Conservation (phyloP, 371 early-diverging fungal genomes). For the Rhizopus sp. region DNA sequence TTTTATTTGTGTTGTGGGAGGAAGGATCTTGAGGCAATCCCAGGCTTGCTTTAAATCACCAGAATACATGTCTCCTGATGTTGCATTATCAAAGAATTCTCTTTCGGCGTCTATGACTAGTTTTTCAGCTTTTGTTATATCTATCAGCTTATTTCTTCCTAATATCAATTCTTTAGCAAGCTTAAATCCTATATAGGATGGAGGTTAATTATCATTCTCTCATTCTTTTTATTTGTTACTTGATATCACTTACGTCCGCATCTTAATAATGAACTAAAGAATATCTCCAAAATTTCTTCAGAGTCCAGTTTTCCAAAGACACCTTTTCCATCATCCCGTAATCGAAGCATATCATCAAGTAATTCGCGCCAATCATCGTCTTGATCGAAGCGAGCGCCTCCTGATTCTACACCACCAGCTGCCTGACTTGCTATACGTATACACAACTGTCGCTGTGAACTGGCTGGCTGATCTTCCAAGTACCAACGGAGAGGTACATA, state of each 20-base stretch:
- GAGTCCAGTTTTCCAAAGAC: constrained; percentile 57
- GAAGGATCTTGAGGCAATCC: constrained; percentile 73
- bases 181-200: constrained; percentile 51
- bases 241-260: constrained; percentile 64
- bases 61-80: constrained; percentile 63
- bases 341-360: constrained; percentile 68
- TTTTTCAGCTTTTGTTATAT: constrained; percentile 57
- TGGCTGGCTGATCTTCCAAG: constrained; percentile 45
- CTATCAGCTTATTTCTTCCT: constrained; percentile 53
- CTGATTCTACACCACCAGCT: constrained; percentile 58
- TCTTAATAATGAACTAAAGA: constrained; percentile 65
- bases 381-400: constrained; percentile 57
- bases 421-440: constrained; percentile 67
- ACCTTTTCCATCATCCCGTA: constrained; percentile 50
- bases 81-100: constrained; percentile 81
- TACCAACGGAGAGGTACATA: constrained; percentile 65
- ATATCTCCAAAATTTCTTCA: constrained; percentile 69
- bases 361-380: constrained; percentile 76
- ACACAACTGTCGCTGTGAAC: constrained; percentile 60
- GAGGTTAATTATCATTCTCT: background rate
- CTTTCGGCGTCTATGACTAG: constrained; percentile 71
- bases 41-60: constrained; percentile 75
- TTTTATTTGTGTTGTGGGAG: constrained; percentile 61
- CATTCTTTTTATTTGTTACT: background rate
- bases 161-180: constrained; percentile 67